A percentile compares a stretch with the other conserved stretches of the same genome.
phyloP scores from a whole-genome alignment of 1,284 basidiomycete genomes.

The Puccinia coronata region DNA sequence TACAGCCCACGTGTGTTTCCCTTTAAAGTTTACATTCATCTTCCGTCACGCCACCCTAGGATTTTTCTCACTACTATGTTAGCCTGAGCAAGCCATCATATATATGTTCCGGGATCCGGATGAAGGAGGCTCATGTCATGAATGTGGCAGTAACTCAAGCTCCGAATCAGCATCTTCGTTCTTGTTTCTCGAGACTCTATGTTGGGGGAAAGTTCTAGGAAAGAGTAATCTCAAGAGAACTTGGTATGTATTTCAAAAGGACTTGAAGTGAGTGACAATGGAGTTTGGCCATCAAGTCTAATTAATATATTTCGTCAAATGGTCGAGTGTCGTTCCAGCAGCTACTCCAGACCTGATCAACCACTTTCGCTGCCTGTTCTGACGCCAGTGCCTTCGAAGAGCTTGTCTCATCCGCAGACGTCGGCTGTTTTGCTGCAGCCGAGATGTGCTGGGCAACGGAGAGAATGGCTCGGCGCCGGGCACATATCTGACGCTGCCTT shows the following conservation, averaged over 20 bases:
- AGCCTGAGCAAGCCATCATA: too few relatives aligned
- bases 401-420: background rate
- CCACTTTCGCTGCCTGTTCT: constrained; percentile 30
- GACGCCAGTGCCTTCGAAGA: background rate
- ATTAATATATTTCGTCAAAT: constrained; percentile 49
- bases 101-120: too few relatives aligned
- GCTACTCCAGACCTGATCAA: constrained; percentile 47
- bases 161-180: background rate
- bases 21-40: too few relatives aligned
- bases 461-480: constrained; percentile 39
- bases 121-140: too few relatives aligned
- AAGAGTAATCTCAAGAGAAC: background rate
- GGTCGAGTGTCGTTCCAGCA: constrained; percentile 49
- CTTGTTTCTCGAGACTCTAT: background rate
- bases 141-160: too few relatives aligned
- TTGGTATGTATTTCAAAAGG: background rate
- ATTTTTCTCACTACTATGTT: too few relatives aligned
- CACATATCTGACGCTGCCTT: constrained; percentile 46
- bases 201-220: background rate
- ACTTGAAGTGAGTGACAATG: background rate
- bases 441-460: constrained; percentile 30
- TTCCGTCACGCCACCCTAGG: too few relatives aligned
- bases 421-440: background rate
- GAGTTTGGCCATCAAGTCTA: background rate
- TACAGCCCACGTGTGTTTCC: too few relatives aligned